phyloP scores from a whole-genome alignment of 768 basidiomycete species.

The Russula olivacea region DNA sequence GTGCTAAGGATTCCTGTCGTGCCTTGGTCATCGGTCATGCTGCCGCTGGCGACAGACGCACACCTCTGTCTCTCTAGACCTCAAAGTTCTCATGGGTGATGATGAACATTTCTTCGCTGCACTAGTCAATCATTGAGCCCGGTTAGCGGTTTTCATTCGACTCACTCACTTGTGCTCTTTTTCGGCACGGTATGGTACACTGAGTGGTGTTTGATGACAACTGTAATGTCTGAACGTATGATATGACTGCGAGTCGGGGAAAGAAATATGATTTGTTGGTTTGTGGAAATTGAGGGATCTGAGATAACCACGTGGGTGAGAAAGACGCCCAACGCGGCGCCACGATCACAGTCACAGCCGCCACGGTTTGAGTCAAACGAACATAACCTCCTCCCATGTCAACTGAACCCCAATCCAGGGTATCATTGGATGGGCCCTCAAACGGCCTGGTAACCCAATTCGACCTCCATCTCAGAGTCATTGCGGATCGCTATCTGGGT shows the following conservation, averaged over 20 bases:
- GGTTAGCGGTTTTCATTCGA: not conserved
- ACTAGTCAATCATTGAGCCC: not conserved
- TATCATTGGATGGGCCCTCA: conserved; percentile 18
- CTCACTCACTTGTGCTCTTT: not conserved
- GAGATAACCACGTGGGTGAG: conserved; percentile 18
- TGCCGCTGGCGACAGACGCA: conserved; percentile 4
- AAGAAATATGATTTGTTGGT: not conserved
- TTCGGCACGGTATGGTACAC: not conserved
- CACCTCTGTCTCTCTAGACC: not conserved
- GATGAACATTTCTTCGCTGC: not conserved
- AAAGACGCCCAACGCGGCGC: not conserved
- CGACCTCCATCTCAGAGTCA: conserved; percentile 60
- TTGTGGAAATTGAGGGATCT: not conserved
- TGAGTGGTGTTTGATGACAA: not conserved
- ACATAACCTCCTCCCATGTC: conserved; percentile 11
- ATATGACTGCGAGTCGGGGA: not conserved
- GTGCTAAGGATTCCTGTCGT: conserved; percentile 12
- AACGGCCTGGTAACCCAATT: conserved; percentile 60
- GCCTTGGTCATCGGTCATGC: conserved; percentile 5
- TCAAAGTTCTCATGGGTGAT: not conserved
- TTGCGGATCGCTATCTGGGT: conserved; percentile 69
- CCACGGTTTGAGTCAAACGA: not conserved
- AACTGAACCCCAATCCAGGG: conserved; percentile 16
- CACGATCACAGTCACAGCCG: not conserved
- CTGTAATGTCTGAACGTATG: not conserved